Percentiles rank a stretch among this genome's conserved stretches.
phyloP scores from a whole-genome alignment of 2,329 filamentous ascomycete genomes.

The Neopestalotiopsis clavispora region DNA sequence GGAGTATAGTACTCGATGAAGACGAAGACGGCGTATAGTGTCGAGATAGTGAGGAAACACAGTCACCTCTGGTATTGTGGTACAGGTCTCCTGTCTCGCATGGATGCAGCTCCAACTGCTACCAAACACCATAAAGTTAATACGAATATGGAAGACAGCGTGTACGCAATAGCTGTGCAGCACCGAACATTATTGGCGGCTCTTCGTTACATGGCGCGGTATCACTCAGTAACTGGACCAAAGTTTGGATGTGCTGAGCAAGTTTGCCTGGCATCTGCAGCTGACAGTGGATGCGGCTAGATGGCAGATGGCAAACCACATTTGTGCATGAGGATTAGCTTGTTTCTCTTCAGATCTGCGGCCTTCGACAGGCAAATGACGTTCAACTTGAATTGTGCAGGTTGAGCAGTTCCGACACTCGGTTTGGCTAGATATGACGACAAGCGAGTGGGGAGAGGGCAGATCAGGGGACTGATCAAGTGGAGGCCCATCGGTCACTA shows the following conservation, averaged over 20 bases:
- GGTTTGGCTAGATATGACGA: neutral
- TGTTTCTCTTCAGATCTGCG: neutral
- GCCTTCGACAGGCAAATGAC: neutral
- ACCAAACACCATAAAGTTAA: no score
- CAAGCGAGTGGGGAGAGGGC: neutral
- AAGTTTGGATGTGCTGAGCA: no score
- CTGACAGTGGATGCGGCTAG: no score
- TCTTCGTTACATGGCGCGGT: no score
- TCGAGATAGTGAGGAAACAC: neutral
- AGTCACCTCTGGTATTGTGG: neutral
- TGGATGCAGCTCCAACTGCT: no score
- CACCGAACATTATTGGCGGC: no score
- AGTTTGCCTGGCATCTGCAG: no score
- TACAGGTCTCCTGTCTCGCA: neutral
- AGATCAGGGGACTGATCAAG: conserved; percentile 1
- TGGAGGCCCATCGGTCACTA: neutral
- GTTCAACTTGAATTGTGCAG: neutral
- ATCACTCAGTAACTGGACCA: no score
- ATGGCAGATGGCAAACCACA: no score
- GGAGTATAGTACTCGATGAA: conserved; percentile 72
- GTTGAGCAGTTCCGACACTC: neutral
- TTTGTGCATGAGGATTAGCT: neutral
- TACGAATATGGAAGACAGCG: no score
- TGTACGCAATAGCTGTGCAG: no score
- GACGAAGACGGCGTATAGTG: conserved; percentile 19